These are phyloP conservation scores for Aureobasidium sp. DNA, from an alignment of 2,329 filamentous ascomycete genomes.

Conservation along the genomic window DNA sequence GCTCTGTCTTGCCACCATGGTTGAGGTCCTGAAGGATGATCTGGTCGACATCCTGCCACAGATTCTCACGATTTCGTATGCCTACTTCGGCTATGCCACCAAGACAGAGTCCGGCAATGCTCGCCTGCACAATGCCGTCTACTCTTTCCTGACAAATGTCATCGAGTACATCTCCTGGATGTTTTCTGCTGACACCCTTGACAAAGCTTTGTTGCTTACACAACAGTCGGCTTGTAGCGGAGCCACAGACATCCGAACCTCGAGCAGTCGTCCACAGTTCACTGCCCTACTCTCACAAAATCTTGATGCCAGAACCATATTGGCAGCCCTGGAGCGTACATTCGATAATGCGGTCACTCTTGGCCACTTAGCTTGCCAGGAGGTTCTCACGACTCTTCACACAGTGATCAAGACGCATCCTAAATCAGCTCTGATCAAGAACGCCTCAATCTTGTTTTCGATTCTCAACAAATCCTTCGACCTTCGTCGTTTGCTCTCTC, in stretches of 20 bases:
- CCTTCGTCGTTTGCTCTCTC: conserved; percentile 50
- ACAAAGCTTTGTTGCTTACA: conserved; percentile 62
- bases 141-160: conserved; percentile 68
- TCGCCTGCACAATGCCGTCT: conserved; percentile 72
- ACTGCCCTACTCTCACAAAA: conserved; percentile 67
- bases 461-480: conserved; percentile 52
- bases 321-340: conserved; percentile 62
- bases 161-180: conserved; percentile 84
- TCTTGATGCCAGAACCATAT: conserved; percentile 67
- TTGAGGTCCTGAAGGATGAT: conserved; percentile 78
- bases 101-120: conserved; percentile 43
- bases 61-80: conserved; percentile 62
- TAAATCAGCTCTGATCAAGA: conserved; percentile 71
- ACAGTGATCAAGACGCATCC: conserved; percentile 66
- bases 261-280: conserved; percentile 56
- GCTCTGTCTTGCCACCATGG: conserved; percentile 77
- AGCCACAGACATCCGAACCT: conserved; percentile 7
- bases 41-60: conserved; percentile 75
- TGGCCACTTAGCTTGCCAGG: conserved; percentile 46
- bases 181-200: conserved; percentile 66
- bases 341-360: conserved; percentile 54
- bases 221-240: conserved; percentile 52
- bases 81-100: conserved; percentile 60
- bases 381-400: conserved; percentile 62
- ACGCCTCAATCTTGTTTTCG: conserved; percentile 58